Evolutionary conservation across 2,329 filamentous ascomycete species (phyloP).

Genomic region (Neopestalotiopsis rosae): DNA sequence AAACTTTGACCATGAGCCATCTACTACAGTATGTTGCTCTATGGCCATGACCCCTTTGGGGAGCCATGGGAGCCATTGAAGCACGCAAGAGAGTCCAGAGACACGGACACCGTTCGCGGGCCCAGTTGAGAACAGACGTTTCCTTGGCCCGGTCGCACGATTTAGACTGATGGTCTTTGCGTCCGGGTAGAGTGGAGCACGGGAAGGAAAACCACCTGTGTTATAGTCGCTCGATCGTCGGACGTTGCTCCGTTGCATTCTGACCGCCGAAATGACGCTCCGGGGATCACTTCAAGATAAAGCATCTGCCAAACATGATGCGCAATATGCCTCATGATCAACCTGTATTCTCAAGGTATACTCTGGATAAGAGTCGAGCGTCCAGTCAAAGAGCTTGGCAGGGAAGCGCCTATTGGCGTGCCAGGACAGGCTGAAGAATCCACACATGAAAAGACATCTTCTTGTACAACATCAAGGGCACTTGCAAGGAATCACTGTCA

Average conservation of each 20-base stretch:
- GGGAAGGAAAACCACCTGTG: background rate
- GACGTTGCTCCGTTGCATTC: background rate
- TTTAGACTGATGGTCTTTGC: constrained; percentile 14
- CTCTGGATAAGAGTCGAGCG: background rate
- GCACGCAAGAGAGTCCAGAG: background rate
- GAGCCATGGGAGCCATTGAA: background rate
- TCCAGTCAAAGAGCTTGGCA: background rate
- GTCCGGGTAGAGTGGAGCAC: constrained; percentile 5
- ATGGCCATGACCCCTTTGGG: background rate
- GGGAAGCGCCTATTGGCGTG: background rate
- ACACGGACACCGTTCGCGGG: background rate
- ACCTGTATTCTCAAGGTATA: background rate
- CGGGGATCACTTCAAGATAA: background rate
- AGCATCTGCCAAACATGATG: background rate
- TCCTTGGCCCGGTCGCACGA: constrained; percentile 5
- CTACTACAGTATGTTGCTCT: background rate
- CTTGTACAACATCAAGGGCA: background rate
- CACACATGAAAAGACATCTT: background rate
- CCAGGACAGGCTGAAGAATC: background rate
- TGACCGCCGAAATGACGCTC: constrained; percentile 6
- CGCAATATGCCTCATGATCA: background rate
- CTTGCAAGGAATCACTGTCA: background rate
- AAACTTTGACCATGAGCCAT: background rate
- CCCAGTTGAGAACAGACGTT: constrained; percentile 8
- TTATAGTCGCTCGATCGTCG: background rate